Percentiles rank a stretch among this genome's conserved stretches.
Conservation (phyloP, 1,139 yeast genomes). For the Geotrichum candidum region DNA sequence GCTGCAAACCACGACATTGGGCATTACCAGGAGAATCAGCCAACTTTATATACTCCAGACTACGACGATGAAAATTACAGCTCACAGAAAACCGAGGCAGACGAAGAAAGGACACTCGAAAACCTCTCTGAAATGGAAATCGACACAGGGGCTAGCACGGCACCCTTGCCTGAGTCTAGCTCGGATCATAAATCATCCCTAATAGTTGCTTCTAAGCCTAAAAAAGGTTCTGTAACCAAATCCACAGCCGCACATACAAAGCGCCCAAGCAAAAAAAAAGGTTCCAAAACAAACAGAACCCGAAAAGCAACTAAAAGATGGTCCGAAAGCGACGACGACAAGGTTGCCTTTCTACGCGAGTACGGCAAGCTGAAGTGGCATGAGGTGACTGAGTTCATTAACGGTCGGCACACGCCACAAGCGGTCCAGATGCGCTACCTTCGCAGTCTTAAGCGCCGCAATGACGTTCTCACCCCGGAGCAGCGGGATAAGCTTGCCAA, state of each 20-base stretch:
- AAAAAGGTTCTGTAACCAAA: neutral
- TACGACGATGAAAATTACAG: neutral
- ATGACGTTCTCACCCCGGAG: slow-evolving; percentile 32
- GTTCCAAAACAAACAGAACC: neutral
- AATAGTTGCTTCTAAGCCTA: neutral
- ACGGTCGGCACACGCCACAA: slow-evolving; percentile 33
- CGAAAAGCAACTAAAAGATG: slow-evolving; percentile 22
- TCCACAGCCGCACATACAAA: neutral
- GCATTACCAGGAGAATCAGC: neutral
- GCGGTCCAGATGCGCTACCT: slow-evolving; percentile 36
- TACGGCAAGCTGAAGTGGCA: slow-evolving; percentile 38
- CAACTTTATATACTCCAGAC: neutral
- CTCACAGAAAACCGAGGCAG: neutral
- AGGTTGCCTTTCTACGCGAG: slow-evolving; percentile 38
- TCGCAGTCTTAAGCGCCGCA: slow-evolving; percentile 36
- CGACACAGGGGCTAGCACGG: neutral
- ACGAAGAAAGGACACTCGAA: neutral
- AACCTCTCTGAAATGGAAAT: neutral
- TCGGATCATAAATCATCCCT: neutral
- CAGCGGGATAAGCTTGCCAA: slow-evolving; percentile 32
- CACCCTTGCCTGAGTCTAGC: neutral
- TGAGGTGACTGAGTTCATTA: slow-evolving; percentile 34
- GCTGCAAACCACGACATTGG: neutral
- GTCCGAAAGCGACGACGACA: slow-evolving; percentile 38
- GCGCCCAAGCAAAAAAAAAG: neutral